These are phyloP conservation scores for Myxozyma nipponensis DNA, from an alignment of 805 yeast genomes.

Conservation along the genomic window DNA sequence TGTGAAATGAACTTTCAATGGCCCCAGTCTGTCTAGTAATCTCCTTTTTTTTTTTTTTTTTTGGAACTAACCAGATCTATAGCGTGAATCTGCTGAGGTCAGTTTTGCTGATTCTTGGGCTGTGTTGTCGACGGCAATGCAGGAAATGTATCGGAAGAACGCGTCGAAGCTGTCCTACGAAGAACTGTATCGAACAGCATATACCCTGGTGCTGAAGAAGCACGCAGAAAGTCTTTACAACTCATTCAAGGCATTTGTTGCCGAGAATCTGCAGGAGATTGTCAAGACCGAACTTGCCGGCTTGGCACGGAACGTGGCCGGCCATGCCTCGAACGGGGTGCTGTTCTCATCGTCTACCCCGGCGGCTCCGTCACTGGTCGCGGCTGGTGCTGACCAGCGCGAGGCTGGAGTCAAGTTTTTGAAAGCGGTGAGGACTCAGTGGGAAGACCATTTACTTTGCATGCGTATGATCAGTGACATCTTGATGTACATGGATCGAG, in stretches of 20 bases:
- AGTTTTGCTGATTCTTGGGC: constrained; percentile 69
- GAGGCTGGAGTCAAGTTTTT: constrained; percentile 34
- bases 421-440: constrained; percentile 42
- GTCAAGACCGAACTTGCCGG: constrained; percentile 29
- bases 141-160: constrained; percentile 65
- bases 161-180: constrained; percentile 77
- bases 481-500: constrained; percentile 80
- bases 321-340: neutral
- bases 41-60: neutral
- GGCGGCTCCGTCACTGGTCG: constrained; percentile 9
- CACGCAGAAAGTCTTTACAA: constrained; percentile 64
- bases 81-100: constrained; percentile 33
- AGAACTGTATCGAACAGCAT: constrained; percentile 73
- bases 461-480: constrained; percentile 82
- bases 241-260: constrained; percentile 50
- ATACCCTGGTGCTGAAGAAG: constrained; percentile 67
- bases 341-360: neutral
- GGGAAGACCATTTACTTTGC: constrained; percentile 69
- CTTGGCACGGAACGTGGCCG: constrained; percentile 16
- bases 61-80: neutral
- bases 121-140: constrained; percentile 60
- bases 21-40: neutral
- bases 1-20: neutral
- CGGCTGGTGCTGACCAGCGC: constrained; percentile 19
- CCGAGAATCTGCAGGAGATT: constrained; percentile 42